phyloP scores from a whole-genome alignment of 108 stramenopile species.

The Fragilariopsis cylindrus region DNA sequence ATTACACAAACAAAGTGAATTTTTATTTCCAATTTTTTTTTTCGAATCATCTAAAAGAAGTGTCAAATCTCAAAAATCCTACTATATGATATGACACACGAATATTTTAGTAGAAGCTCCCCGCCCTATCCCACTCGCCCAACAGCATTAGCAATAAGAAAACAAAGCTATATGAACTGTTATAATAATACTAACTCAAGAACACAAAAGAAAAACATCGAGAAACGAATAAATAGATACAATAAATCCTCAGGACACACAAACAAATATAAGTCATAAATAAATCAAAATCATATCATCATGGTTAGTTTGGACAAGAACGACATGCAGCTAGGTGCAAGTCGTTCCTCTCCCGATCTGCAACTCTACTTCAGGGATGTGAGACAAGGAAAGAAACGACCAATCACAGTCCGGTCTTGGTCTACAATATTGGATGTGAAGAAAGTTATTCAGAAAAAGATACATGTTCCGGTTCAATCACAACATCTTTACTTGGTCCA shows the following conservation, averaged over 20 bases:
- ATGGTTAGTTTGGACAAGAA: constrained; percentile 30
- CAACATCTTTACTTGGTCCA: constrained; percentile 79
- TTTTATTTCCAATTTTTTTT: neutral
- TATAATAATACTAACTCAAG: too few species aligned
- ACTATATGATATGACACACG: too few species aligned
- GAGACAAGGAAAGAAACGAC: constrained; percentile 61
- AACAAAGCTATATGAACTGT: too few species aligned
- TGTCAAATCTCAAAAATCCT: neutral
- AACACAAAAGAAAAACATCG: too few species aligned
- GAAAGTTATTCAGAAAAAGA: constrained; percentile 58
- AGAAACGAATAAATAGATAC: too few species aligned
- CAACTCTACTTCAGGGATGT: constrained; percentile 83
- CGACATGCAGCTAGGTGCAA: constrained; percentile 14
- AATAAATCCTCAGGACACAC: too few species aligned
- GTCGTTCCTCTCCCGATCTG: constrained; percentile 52
- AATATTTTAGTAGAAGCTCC: too few species aligned
- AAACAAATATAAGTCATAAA: too few species aligned
- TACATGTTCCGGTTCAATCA: constrained; percentile 64
- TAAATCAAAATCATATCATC: neutral
- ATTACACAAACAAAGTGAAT: too few species aligned
- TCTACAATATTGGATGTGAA: constrained; percentile 86
- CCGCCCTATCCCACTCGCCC: too few species aligned
- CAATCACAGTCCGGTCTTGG: constrained; percentile 80
- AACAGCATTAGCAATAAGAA: too few species aligned
- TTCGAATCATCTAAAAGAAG: neutral